phyloP scores from a whole-genome alignment of 306 rosid species.

The Trichosanthes truncata region DNA sequence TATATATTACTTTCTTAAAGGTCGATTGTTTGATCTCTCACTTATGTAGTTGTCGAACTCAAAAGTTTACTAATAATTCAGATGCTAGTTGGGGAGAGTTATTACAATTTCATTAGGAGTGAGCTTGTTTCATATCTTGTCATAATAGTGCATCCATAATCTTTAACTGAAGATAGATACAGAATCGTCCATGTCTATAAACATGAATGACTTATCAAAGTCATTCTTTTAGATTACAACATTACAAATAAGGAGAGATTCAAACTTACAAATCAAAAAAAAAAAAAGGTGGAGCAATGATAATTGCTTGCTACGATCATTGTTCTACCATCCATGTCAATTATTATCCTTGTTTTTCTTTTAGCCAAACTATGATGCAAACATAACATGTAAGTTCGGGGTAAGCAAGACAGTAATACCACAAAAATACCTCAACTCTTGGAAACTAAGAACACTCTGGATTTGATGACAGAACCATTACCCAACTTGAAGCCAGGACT shows the following conservation, averaged over 20 bases:
- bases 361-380: not conserved
- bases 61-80: no score
- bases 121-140: not conserved
- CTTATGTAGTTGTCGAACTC: not conserved
- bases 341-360: not conserved
- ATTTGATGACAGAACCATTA: slow-evolving; percentile 65
- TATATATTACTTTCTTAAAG: not conserved
- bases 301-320: not conserved
- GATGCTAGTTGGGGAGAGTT: not conserved
- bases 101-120: not conserved
- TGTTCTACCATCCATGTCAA: not conserved
- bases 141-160: not conserved
- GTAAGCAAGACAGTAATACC: not conserved
- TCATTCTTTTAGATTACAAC: not conserved
- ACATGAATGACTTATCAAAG: not conserved
- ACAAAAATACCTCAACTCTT: slow-evolving; percentile 22
- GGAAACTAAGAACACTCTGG: slow-evolving; percentile 65
- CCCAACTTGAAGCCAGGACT: slow-evolving; percentile 92
- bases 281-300: not conserved
- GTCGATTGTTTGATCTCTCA: not conserved
- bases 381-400: not conserved
- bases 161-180: not conserved
- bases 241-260: not conserved
- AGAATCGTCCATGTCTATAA: not conserved
- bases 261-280: not conserved